Evolutionary conservation across 2,329 filamentous ascomycete species (phyloP).

Genomic region (Pseudopithomyces chartarum): DNA sequence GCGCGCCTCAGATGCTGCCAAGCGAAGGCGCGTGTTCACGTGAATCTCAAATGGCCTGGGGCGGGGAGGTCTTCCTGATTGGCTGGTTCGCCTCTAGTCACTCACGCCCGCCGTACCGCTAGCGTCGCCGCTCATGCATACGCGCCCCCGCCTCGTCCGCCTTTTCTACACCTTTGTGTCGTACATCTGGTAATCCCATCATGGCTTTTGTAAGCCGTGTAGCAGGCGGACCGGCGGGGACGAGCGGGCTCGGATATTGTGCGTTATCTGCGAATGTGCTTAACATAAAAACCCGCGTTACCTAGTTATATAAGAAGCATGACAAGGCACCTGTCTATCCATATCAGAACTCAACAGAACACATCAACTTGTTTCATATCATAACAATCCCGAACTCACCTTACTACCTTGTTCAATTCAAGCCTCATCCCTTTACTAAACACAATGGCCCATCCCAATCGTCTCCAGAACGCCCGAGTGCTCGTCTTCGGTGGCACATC

Average conservation of each 20-base stretch:
- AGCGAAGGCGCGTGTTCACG: conserved; percentile 3
- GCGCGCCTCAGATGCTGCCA: background rate
- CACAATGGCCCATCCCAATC: conserved; percentile 48
- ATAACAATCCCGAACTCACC: no score
- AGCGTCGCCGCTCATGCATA: conserved; percentile 24
- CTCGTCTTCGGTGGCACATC: conserved; percentile 69
- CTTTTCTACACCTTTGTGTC: background rate
- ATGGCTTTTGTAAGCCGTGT: conserved; percentile 1
- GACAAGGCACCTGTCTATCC: background rate
- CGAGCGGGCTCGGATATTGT: conserved; percentile 14
- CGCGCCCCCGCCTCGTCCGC: conserved; percentile 19
- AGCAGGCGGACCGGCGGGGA: conserved; percentile 6
- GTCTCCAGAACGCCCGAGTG: conserved; percentile 55
- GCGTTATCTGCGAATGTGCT: no score
- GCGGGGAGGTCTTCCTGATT: no score
- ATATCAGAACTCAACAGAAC: background rate
- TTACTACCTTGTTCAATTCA: no score
- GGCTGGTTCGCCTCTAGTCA: background rate
- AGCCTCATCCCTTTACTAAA: no score
- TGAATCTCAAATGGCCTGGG: no score
- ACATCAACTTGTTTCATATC: no score
- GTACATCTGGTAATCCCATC: background rate
- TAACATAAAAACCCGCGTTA: no score
- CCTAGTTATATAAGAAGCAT: background rate
- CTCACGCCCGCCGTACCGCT: background rate